Evolutionary conservation across 2,329 filamentous ascomycete genomes (phyloP).

Genomic region (Karstenula rhodostoma): DNA sequence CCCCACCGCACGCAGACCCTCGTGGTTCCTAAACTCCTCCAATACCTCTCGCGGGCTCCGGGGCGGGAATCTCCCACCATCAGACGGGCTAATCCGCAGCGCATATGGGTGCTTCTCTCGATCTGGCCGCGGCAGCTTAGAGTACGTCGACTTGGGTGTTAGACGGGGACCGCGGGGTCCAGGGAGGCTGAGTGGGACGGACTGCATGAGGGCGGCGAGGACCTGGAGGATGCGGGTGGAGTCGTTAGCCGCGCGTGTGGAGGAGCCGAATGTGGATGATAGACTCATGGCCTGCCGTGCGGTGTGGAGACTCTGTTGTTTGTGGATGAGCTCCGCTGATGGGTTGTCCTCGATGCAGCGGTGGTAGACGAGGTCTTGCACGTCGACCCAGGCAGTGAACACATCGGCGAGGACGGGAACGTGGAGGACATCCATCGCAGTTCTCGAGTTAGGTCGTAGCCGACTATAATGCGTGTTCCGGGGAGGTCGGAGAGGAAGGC

Average conservation of each 20-base stretch:
- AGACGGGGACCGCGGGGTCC: background rate
- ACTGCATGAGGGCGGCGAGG: constrained; percentile 2
- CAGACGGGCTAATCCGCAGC: background rate
- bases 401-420: too few species aligned
- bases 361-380: too few species aligned
- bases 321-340: too few species aligned
- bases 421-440: too few species aligned
- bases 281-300: too few species aligned
- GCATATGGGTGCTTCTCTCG: background rate
- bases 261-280: too few species aligned
- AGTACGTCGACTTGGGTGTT: background rate
- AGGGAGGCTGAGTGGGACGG: background rate
- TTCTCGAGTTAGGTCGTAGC: too few species aligned
- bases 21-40: background rate
- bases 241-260: constrained; percentile 1
- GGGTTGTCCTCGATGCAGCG: too few species aligned
- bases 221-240: constrained; percentile 2
- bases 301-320: too few species aligned
- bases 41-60: background rate
- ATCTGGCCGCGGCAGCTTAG: constrained; percentile 2
- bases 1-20: constrained; percentile 5
- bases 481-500: too few species aligned
- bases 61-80: background rate
- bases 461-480: too few species aligned
- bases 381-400: too few species aligned